These are phyloP conservation scores for Lycium barbarum DNA, from an alignment of 257 asterid genomes.

Conservation along the genomic window DNA sequence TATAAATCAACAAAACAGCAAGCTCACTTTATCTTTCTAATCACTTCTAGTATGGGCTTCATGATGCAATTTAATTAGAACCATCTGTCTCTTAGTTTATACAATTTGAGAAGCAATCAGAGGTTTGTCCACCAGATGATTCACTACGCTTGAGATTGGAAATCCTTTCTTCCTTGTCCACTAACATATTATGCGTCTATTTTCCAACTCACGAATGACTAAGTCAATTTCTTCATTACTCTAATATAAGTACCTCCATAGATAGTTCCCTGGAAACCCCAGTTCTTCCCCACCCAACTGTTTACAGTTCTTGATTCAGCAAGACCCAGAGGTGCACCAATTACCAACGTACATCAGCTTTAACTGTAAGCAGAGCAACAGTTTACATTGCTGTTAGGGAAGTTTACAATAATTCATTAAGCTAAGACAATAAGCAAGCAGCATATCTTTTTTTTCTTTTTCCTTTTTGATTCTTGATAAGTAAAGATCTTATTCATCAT, in stretches of 20 bases:
- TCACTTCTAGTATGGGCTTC: constrained; percentile 15
- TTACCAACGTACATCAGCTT: not conserved
- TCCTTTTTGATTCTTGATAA: not conserved
- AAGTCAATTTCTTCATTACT: not conserved
- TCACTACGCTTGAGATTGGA: constrained; percentile 1
- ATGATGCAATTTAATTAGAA: not conserved
- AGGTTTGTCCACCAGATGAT: constrained; percentile 15
- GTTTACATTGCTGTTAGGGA: not conserved
- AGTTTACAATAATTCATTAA: not conserved
- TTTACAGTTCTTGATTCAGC: constrained; percentile 9
- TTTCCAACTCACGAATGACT: constrained; percentile 23
- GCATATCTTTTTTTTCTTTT: not conserved
- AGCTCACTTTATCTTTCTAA: constrained; percentile 6
- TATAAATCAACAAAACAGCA: not conserved
- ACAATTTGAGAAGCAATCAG: constrained; percentile 17
- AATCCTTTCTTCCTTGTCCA: constrained; percentile 21
- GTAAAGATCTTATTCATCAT: not conserved
- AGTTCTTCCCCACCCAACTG: not conserved
- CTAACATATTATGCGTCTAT: not conserved
- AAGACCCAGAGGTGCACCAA: not conserved
- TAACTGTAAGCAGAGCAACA: not conserved
- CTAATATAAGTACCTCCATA: not conserved
- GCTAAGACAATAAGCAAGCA: constrained; percentile 22
- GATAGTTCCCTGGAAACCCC: not conserved
- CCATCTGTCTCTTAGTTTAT: not conserved